phyloP scores from a whole-genome alignment of 2,329 filamentous ascomycete species.

The Penicillium sp. region DNA sequence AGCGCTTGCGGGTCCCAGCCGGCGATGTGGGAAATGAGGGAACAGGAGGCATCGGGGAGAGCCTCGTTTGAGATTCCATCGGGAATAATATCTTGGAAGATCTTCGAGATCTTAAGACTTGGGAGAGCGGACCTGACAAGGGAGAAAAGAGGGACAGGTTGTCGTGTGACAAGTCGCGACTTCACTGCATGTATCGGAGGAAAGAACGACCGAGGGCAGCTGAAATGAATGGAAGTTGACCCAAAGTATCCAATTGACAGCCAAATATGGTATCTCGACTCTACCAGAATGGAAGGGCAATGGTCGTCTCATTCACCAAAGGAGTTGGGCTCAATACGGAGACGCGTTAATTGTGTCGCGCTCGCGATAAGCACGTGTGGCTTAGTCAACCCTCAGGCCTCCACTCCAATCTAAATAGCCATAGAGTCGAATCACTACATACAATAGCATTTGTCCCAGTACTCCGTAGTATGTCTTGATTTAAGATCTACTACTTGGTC shows the following conservation, averaged over 20 bases:
- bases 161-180: slow-evolving; percentile 9
- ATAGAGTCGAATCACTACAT: too few relatives aligned
- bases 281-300: not conserved
- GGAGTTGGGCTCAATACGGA: slow-evolving; percentile 13
- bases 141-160: not conserved
- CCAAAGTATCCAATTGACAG: not conserved
- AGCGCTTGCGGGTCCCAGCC: slow-evolving; percentile 28
- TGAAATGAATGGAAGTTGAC: not conserved
- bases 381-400: slow-evolving; percentile 11
- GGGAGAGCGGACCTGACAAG: not conserved
- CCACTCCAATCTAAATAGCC: not conserved
- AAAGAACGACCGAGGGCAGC: not conserved
- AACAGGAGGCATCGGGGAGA: slow-evolving; percentile 20
- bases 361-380: slow-evolving; percentile 26
- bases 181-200: not conserved
- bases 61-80: slow-evolving; percentile 24
- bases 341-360: slow-evolving; percentile 26
- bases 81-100: not conserved
- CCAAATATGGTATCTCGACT: not conserved
- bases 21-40: slow-evolving; percentile 19
- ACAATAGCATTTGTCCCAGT: too few relatives aligned
- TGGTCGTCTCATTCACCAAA: slow-evolving; percentile 11
- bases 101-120: not conserved
- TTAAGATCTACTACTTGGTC: too few relatives aligned
- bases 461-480: too few relatives aligned